Percentiles rank a stretch among this genome's conserved stretches.
Evolutionary conservation across 768 basidiomycete genomes (phyloP).

Genomic region (Hemileccinum rubropunctum): DNA sequence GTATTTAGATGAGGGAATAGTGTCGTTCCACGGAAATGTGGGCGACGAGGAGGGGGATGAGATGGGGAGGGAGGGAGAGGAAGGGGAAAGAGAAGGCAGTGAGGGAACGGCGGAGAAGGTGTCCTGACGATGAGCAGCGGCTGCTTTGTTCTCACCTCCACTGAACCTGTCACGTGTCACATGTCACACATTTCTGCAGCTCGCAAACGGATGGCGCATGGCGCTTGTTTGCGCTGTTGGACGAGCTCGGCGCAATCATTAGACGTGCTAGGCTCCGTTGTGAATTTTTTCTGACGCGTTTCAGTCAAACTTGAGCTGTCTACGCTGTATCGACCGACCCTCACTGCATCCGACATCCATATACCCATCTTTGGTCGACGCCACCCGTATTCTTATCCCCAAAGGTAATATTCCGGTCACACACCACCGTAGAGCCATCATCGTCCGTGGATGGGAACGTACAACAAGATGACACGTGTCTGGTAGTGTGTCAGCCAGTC

Average conservation of each 20-base stretch:
- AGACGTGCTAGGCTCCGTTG: no score
- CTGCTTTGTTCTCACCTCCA: slow-evolving; percentile 25
- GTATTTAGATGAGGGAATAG: not conserved
- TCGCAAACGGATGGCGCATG: not conserved
- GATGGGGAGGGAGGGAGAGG: no score
- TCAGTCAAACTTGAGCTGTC: not conserved
- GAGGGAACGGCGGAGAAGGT: slow-evolving; percentile 11
- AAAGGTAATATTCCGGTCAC: no score
- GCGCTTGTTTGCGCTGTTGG: no score
- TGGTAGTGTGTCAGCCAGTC: not conserved
- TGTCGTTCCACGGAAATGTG: not conserved
- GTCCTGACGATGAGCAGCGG: slow-evolving; percentile 11
- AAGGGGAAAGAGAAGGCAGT: not conserved
- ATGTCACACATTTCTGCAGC: slow-evolving; percentile 5
- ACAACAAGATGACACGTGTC: no score
- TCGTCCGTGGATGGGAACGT: no score
- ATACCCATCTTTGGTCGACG: slow-evolving; percentile 16
- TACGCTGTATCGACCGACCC: not conserved
- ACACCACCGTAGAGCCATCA: no score
- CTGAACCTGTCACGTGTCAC: slow-evolving; percentile 24
- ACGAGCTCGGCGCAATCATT: no score
- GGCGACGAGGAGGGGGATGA: no score
- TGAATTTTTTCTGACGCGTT: not conserved
- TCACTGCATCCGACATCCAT: slow-evolving; percentile 4
- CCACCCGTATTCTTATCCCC: slow-evolving; percentile 1